A percentile compares a stretch with the other conserved stretches of the same genome.
Conservation (phyloP, 1,284 basidiomycete genomes). For the Takashimella koratensis region DNA sequence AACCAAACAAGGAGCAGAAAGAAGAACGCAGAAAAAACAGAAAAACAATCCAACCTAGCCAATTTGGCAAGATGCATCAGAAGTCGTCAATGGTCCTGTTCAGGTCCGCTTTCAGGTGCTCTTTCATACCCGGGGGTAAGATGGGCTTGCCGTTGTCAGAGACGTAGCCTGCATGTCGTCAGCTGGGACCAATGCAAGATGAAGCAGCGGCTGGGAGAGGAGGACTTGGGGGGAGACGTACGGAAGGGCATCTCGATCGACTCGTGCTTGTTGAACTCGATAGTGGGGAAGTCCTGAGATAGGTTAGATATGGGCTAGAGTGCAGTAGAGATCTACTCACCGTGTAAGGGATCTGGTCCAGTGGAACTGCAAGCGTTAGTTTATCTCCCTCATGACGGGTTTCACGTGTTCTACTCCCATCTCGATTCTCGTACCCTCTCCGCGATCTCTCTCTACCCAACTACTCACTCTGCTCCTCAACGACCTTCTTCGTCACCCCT, state of each 20-base stretch:
- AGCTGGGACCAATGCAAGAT: too few species aligned
- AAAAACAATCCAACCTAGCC: background rate
- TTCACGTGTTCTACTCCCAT: conserved; percentile 1
- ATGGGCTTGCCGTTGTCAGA: conserved; percentile 56
- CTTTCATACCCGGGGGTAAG: conserved; percentile 85
- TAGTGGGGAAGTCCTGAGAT: conserved; percentile 79
- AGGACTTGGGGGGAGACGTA: conserved; percentile 49
- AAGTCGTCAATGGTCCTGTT: conserved; percentile 73
- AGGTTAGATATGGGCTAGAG: background rate
- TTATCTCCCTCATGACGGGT: too few species aligned
- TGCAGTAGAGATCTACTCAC: conserved; percentile 47
- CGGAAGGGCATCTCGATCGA: conserved; percentile 94
- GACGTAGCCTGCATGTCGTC: conserved; percentile 49
- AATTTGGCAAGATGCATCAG: conserved; percentile 7
- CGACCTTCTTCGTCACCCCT: conserved; percentile 84
- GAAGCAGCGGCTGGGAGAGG: background rate
- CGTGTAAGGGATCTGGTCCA: conserved; percentile 69
- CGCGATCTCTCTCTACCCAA: too few species aligned
- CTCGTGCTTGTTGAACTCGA: conserved; percentile 73
- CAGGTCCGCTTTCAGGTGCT: conserved; percentile 76
- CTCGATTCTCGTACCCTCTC: too few species aligned
- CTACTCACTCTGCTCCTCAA: conserved; percentile 67
- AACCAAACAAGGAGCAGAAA: background rate
- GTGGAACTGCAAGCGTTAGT: conserved; percentile 53
- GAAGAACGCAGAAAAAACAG: background rate